Conservation (phyloP, 495 filamentous ascomycete species). For the Aspergillus conjunctus region DNA sequence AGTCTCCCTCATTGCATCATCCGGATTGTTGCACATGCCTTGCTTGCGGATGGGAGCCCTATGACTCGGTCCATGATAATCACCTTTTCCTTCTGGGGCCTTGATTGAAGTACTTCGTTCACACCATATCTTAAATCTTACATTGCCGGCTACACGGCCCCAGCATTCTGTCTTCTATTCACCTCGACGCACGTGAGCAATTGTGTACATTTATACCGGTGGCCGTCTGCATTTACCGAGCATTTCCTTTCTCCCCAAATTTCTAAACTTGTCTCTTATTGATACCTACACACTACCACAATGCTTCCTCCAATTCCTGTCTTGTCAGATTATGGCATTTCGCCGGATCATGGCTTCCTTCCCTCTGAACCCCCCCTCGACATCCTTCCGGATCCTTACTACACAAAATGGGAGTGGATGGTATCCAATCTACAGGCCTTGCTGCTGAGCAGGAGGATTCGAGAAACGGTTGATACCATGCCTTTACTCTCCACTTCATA, state of each 20-base stretch:
- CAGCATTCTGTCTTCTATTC: neutral
- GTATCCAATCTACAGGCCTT: slow-evolving; percentile 82
- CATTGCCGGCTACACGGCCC: neutral
- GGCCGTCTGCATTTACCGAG: neutral
- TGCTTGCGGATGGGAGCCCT: neutral
- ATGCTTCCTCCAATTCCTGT: slow-evolving; percentile 87
- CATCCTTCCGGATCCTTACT: slow-evolving; percentile 82
- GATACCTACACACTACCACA: slow-evolving; percentile 10
- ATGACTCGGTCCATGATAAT: slow-evolving; percentile 7
- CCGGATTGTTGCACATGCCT: neutral
- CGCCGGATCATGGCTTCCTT: slow-evolving; percentile 84
- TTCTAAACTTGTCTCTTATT: neutral
- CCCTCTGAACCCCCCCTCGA: slow-evolving; percentile 79
- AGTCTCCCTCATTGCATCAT: neutral
- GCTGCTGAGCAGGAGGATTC: slow-evolving; percentile 78
- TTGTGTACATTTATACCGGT: slow-evolving; percentile 8
- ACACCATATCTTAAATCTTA: neutral
- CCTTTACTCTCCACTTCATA: slow-evolving; percentile 79
- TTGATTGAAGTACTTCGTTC: neutral
- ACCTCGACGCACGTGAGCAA: slow-evolving; percentile 13
- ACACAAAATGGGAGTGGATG: slow-evolving; percentile 88
- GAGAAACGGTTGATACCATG: slow-evolving; percentile 72
- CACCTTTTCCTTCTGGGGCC: slow-evolving; percentile 1
- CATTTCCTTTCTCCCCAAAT: neutral
- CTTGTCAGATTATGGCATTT: slow-evolving; percentile 84